Base-by-base conservation (phyloP, 1,284 basidiomycete species). In the Boletus holoroseus region DNA sequence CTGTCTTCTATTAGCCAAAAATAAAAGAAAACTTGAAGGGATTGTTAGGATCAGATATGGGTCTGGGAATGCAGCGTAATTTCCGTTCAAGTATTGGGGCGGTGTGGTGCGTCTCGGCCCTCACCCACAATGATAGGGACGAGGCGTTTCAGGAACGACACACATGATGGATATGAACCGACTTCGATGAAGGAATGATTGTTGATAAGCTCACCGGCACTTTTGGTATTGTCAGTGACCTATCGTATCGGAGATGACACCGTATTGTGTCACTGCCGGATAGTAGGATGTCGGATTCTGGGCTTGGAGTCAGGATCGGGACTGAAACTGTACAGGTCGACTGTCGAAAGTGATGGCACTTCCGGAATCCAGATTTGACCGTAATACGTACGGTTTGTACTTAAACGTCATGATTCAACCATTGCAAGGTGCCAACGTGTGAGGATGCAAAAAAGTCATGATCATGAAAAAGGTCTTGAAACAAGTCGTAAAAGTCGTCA, bases 401-500 rank as follows among this genome's bases (percentile, higher is more conserved):
- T 49, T 32, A 7, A n/a, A 27, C 7, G 15, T 34, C 31, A 16
- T 20, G 9, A n/a, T n/a, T n/a, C n/a, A 24, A 22, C 4, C 20
- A 22, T 47, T 20, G 13, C n/a, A 27, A 12, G 16, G 5, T 18
- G 3, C 2, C 26, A 7, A 28, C 18, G 13, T 13, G 20, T 13
- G 24, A 31, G 27, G 31, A 31, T 18, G 27, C 11, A 31, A 18
- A 20, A 30, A 16, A 18, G 5, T 16, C 18, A 16, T 8, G 5
- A 18, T 30, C 12, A 30, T 36, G 13, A 27, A 32, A 32, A 24
- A n/a, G 16, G 32, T 28, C 30, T 3, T 41, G 28, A 31, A 31
- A 37, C 16, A 44, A 13, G 20, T 48, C 37, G 8, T 55, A 26
- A 32, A 36, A 41, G 38, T 44, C 40, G 28, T 58, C 11, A 44